Evolutionary conservation across 345 rosid species (phyloP).

Genomic region (Aquilaria malaccensis): DNA sequence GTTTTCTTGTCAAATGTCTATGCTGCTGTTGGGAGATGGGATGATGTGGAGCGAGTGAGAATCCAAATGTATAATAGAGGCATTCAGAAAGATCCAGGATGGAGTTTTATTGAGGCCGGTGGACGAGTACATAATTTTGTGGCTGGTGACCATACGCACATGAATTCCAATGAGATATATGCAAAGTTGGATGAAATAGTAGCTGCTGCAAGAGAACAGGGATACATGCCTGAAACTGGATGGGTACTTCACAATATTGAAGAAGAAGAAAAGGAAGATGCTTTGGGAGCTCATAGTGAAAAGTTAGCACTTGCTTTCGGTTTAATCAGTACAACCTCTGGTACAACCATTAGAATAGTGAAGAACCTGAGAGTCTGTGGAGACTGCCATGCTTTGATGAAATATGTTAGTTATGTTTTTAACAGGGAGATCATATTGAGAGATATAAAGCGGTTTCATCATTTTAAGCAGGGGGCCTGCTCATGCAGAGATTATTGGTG

Average conservation of each 20-base stretch:
- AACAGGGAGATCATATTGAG: slow-evolving; percentile 46
- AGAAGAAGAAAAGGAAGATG: slow-evolving; percentile 60
- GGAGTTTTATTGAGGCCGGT: slow-evolving; percentile 49
- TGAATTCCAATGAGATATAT: slow-evolving; percentile 28
- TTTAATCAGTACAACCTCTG: slow-evolving; percentile 32
- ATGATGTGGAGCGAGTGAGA: slow-evolving; percentile 35
- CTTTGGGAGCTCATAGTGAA: slow-evolving; percentile 52
- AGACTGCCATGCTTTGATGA: slow-evolving; percentile 65
- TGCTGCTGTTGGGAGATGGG: slow-evolving; percentile 36
- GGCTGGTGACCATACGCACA: slow-evolving; percentile 40
- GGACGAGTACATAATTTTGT: slow-evolving; percentile 42
- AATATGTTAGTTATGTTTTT: slow-evolving; percentile 35
- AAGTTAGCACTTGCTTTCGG: slow-evolving; percentile 63
- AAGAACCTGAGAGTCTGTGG: slow-evolving; percentile 57
- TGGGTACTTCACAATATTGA: slow-evolving; percentile 59
- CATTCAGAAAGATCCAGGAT: slow-evolving; percentile 36
- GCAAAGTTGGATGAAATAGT: slow-evolving; percentile 41
- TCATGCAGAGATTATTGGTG: slow-evolving; percentile 66
- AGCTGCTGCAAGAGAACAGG: slow-evolving; percentile 29
- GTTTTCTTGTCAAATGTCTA: slow-evolving; percentile 45
- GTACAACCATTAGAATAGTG: slow-evolving; percentile 41
- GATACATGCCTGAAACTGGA: slow-evolving; percentile 51
- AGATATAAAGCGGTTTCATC: slow-evolving; percentile 59
- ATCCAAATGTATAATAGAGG: slow-evolving; percentile 20
- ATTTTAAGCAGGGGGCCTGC: slow-evolving; percentile 56